Evolutionary conservation across 805 yeast genomes (phyloP), one percentile per base, ranked within the genome.

Genomic region (Yarrowia keelungensis): DNA sequence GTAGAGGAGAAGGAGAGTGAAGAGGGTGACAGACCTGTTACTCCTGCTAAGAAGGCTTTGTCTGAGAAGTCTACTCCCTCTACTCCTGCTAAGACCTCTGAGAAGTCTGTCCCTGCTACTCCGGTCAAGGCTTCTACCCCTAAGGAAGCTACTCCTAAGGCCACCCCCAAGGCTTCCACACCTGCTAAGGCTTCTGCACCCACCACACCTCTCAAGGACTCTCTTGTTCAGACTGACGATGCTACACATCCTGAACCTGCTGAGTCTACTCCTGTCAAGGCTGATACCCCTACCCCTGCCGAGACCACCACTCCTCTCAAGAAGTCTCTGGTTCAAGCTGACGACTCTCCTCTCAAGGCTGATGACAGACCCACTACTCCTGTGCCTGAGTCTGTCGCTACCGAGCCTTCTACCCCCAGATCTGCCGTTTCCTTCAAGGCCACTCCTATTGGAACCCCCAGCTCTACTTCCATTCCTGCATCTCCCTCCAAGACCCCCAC

Each of bases 401-500:
- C 22, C 5, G 59, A 53, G 35, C 59, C 59, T 36, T 19, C 59
- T 1, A 53, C 59, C 9, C 59, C 59, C 35, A 19, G 11, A 26
- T 3, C 39, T 9, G 26, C 10, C 15, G 12, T 10, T 38, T 49
- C 53, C 9, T 26, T 15, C 53, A 51, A 35, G 26, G 41, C 42
- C 12, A 51, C 56, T 16, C 56, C 56, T 10, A 36, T 51, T 16
- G 42, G 42, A 15, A 51, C 56, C 7, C 56, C 56, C 42, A 16
- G 2, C 3, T 54, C 46, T 15, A 19, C 47, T 32, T 51, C 42
- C 41, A 26, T 42, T n/a, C 12, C 49, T 42, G 49, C 47, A 42
- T 41, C 47, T n/a, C 49, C 64, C 49, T 42, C 64, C 41, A 41
- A 56, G 39, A 43, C 65, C 35, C 42, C 65, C 51, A 43, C 65